Percentiles rank a stretch among this genome's conserved stretches.
phyloP scores from a whole-genome alignment of 2,329 filamentous ascomycete genomes.

The Orbilia brochopaga region DNA sequence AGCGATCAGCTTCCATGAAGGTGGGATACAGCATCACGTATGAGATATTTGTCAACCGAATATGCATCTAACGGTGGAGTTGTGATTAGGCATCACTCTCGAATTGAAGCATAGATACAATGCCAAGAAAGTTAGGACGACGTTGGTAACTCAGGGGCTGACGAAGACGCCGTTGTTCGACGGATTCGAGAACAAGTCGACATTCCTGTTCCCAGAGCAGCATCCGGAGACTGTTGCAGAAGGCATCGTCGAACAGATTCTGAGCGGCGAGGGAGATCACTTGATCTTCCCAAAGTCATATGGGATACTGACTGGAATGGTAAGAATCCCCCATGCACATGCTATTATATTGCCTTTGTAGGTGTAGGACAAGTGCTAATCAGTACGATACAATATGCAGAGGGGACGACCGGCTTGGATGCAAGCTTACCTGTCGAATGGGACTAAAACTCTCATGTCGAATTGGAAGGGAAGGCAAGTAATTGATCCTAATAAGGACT shows the following conservation, averaged over 20 bases:
- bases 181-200: conserved; percentile 63
- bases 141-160: conserved; percentile 70
- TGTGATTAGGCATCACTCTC: conserved; percentile 60
- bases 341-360: not conserved
- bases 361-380: not conserved
- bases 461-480: conserved; percentile 52
- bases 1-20: conserved; percentile 72
- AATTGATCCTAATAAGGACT: conserved; percentile 39
- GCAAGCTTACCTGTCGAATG: conserved; percentile 29
- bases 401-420: conserved; percentile 55
- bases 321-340: too few relatives aligned
- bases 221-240: conserved; percentile 70
- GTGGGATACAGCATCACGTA: not conserved
- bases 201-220: conserved; percentile 64
- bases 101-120: conserved; percentile 68
- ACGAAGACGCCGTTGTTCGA: conserved; percentile 68
- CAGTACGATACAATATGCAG: conserved; percentile 5
- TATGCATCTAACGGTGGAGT: conserved; percentile 53
- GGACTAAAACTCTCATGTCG: conserved; percentile 46
- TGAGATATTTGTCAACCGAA: conserved; percentile 54
- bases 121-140: conserved; percentile 69
- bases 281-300: conserved; percentile 64
- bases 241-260: conserved; percentile 67
- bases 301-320: conserved; percentile 59
- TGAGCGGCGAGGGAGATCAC: conserved; percentile 66